Evolutionary conservation across 495 filamentous ascomycete species (phyloP).

Genomic region (Penicillium subrubescens): DNA sequence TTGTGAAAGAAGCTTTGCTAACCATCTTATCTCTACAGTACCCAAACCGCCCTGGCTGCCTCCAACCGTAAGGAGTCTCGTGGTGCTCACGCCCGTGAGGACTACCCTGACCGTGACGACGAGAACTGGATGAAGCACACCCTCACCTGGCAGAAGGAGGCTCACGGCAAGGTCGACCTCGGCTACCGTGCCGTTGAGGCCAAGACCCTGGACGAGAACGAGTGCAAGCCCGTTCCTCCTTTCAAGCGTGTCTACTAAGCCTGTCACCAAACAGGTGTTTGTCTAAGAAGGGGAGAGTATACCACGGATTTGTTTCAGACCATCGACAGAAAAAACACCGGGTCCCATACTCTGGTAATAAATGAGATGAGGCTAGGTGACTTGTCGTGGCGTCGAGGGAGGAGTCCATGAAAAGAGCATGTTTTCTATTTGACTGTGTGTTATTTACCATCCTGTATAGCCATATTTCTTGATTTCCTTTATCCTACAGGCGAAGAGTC

Average conservation of each 20-base stretch:
- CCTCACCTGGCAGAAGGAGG: slow-evolving; percentile 87
- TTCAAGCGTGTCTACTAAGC: slow-evolving; percentile 82
- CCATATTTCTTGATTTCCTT: slow-evolving; percentile 37
- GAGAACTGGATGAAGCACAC: slow-evolving; percentile 99
- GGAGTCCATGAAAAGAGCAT: slow-evolving; percentile 43
- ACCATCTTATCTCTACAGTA: slow-evolving; percentile 37
- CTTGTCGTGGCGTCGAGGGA: slow-evolving; percentile 23
- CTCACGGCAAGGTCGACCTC: slow-evolving; percentile 76
- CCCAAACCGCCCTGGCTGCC: slow-evolving; percentile 85
- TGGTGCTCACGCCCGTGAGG: slow-evolving; percentile 93
- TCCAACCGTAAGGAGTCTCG: slow-evolving; percentile 91
- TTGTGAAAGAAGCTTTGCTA: neutral
- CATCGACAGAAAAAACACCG: neutral
- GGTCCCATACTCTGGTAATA: neutral
- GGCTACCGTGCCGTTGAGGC: slow-evolving; percentile 76
- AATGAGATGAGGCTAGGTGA: neutral
- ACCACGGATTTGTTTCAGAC: slow-evolving; percentile 29
- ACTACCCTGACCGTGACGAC: slow-evolving; percentile 92
- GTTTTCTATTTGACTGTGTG: slow-evolving; percentile 40
- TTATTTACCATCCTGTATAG: slow-evolving; percentile 51
- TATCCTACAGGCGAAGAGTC: slow-evolving; percentile 46
- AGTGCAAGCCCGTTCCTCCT: slow-evolving; percentile 86
- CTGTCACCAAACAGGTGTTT: slow-evolving; percentile 5
- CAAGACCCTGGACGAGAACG: slow-evolving; percentile 80
- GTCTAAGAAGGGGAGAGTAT: slow-evolving; percentile 16